Evolutionary conservation across 2,329 filamentous ascomycete genomes (phyloP).

Genomic region (Ceratocystiopsis brevicomis): DNA sequence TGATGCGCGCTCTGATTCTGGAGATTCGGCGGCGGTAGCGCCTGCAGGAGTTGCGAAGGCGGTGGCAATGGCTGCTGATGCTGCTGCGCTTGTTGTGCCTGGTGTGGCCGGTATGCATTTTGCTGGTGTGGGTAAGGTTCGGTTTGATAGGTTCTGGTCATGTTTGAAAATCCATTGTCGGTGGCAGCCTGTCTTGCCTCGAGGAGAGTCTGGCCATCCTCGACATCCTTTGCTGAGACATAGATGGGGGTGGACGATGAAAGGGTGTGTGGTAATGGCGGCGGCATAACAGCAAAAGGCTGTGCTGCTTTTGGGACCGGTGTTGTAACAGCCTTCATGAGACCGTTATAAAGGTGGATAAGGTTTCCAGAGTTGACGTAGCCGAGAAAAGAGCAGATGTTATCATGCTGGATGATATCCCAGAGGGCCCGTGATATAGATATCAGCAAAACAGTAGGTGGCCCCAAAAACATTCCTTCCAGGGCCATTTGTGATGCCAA

Average conservation of each 20-base stretch:
- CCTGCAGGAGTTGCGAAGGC: not conserved
- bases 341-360: constrained; percentile 41
- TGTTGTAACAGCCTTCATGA: constrained; percentile 29
- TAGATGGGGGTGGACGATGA: not conserved
- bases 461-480: constrained; percentile 49
- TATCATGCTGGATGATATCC: constrained; percentile 46
- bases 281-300: too few species aligned
- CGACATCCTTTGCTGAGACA: constrained; percentile 31
- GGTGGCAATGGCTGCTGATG: not conserved
- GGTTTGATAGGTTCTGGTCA: not conserved
- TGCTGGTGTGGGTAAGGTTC: constrained; percentile 1
- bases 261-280: too few species aligned
- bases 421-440: constrained; percentile 46
- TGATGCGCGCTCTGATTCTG: constrained; percentile 3
- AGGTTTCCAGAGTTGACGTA: constrained; percentile 50
- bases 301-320: too few species aligned
- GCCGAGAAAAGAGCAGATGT: constrained; percentile 46
- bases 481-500: constrained; percentile 40
- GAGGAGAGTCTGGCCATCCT: constrained; percentile 37
- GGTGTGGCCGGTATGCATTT: constrained; percentile 1
- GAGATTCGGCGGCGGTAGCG: not conserved
- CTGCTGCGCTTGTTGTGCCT: constrained; percentile 4
- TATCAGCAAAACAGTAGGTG: constrained; percentile 45
- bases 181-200: constrained; percentile 30
- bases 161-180: not conserved